phyloP scores from a whole-genome alignment of 2,329 filamentous ascomycete species.

The Colletotrichum chlorophyti region DNA sequence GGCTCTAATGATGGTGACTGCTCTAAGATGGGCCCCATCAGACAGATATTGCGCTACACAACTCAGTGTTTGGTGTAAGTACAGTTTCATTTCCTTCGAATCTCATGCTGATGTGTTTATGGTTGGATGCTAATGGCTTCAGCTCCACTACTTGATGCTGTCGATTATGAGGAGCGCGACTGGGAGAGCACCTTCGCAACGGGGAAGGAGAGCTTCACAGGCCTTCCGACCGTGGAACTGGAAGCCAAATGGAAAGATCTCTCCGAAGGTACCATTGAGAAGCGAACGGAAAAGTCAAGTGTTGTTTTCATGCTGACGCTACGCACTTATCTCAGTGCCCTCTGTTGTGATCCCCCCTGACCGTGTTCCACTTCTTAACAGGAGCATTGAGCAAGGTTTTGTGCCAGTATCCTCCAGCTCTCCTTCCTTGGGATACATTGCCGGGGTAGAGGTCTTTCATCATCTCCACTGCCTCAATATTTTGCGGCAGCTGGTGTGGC shows the following conservation, averaged over 20 bases:
- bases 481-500: conserved; percentile 4
- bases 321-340: no score
- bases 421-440: not conserved
- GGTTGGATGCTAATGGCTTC: not conserved
- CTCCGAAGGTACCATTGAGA: not conserved
- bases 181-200: not conserved
- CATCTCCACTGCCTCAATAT: conserved; percentile 6
- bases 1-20: not conserved
- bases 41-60: not conserved
- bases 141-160: conserved; percentile 3
- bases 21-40: not conserved
- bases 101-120: not conserved
- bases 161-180: conserved; percentile 6
- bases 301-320: no score
- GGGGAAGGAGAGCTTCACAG: not conserved
- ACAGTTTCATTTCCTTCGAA: not conserved
- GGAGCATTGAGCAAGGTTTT: conserved; percentile 6
- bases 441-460: conserved; percentile 1
- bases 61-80: conserved; percentile 12
- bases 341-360: not conserved
- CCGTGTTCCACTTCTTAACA: not conserved
- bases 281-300: no score
- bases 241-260: conserved; percentile 2
- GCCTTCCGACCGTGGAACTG: conserved; percentile 6
- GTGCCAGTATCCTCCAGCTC: not conserved